These are phyloP conservation scores for Saprolegnia parasitica DNA, from an alignment of 352 stramenopile species.

Conservation along the genomic window DNA sequence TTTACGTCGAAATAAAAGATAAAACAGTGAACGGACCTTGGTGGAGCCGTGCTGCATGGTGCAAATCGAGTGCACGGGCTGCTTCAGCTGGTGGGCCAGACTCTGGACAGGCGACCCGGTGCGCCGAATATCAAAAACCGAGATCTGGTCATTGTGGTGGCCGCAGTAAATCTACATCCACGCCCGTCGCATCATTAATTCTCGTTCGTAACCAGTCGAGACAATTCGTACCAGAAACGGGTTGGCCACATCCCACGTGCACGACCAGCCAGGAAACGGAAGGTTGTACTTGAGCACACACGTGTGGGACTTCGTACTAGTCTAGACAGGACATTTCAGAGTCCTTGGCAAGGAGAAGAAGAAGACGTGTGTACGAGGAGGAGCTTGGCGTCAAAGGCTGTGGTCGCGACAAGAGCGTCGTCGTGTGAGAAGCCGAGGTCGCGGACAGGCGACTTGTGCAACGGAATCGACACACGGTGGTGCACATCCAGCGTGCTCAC, in stretches of 20 bases:
- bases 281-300: constrained; percentile 36
- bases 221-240: constrained; percentile 1
- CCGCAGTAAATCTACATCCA: constrained; percentile 36
- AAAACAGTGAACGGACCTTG: not conserved
- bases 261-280: constrained; percentile 51
- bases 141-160: constrained; percentile 48
- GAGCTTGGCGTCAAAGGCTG: constrained; percentile 60
- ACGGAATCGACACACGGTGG: constrained; percentile 32
- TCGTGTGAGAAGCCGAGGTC: constrained; percentile 46
- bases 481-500: constrained; percentile 39
- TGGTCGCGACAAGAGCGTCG: constrained; percentile 40
- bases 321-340: not conserved
- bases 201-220: not conserved
- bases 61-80: constrained; percentile 42
- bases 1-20: no score
- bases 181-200: constrained; percentile 15
- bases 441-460: constrained; percentile 48
- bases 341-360: constrained; percentile 41
- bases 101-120: constrained; percentile 31
- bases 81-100: constrained; percentile 39
- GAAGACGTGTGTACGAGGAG: constrained; percentile 45
- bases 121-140: constrained; percentile 46
- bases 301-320: not conserved
- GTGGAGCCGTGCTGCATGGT: not conserved
- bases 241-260: constrained; percentile 38